These are phyloP conservation scores for Macroventuria anomochaeta DNA, from an alignment of 2,329 filamentous ascomycete genomes.

Conservation along the genomic window DNA sequence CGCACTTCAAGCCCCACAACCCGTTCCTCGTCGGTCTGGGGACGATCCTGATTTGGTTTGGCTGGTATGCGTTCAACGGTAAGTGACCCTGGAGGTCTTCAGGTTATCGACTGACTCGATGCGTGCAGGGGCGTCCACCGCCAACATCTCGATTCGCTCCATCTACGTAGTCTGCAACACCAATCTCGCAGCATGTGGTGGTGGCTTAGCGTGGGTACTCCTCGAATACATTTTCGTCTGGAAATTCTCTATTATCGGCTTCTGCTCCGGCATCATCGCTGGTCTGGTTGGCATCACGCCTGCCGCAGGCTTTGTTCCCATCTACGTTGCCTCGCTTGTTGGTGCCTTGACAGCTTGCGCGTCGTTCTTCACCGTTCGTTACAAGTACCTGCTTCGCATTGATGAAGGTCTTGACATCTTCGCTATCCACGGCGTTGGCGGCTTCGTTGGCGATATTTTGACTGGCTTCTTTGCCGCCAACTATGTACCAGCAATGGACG, in stretches of 20 bases:
- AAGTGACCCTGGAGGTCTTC: conserved; percentile 33
- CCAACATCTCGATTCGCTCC: conserved; percentile 60
- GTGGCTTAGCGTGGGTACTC: conserved; percentile 61
- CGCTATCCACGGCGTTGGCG: conserved; percentile 66
- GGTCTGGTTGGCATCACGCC: conserved; percentile 66
- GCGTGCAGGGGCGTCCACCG: conserved; percentile 45
- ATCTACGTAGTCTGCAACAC: conserved; percentile 66
- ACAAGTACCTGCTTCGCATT: conserved; percentile 60
- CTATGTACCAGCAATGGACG: conserved; percentile 60
- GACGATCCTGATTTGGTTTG: conserved; percentile 63
- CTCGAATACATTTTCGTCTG: conserved; percentile 59
- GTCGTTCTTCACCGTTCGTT: conserved; percentile 55
- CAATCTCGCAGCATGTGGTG: conserved; percentile 63
- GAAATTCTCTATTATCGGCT: conserved; percentile 60
- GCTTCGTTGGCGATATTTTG: conserved; percentile 62
- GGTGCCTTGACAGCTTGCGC: conserved; percentile 59
- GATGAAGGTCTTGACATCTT: conserved; percentile 68
- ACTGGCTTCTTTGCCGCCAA: conserved; percentile 64
- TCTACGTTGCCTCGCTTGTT: conserved; percentile 60
- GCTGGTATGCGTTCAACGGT: conserved; percentile 50
- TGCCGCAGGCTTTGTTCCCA: conserved; percentile 61
- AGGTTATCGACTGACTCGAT: neutral
- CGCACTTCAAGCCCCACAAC: conserved; percentile 74
- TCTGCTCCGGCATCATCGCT: conserved; percentile 62
- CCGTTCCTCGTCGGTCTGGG: conserved; percentile 76